Conservation (phyloP, 108 stramenopile species). For the Pseudonitzschia multistriata region DNA sequence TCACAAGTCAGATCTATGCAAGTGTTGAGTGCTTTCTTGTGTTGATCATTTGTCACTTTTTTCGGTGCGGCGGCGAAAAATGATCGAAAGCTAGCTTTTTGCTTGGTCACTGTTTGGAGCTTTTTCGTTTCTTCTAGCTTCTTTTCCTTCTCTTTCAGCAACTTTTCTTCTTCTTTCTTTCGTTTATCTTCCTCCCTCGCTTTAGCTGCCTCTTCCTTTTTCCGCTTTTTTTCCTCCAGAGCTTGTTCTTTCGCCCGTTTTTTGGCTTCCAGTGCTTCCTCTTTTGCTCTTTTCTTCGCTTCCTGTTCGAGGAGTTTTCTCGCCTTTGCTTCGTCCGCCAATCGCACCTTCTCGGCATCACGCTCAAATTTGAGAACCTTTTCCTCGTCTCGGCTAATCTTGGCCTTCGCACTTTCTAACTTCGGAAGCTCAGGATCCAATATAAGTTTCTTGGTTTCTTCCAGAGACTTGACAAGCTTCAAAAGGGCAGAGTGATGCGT, state of each 20-base stretch:
- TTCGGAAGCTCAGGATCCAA: slow-evolving; percentile 3
- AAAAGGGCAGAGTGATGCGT: slow-evolving; percentile 45
- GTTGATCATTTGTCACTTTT: slow-evolving; percentile 29
- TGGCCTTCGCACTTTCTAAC: slow-evolving; percentile 25
- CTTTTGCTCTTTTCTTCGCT: slow-evolving; percentile 49
- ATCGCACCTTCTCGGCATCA: slow-evolving; percentile 64
- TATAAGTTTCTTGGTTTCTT: slow-evolving; percentile 36
- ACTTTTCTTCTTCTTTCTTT: slow-evolving; percentile 43
- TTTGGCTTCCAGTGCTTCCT: slow-evolving; percentile 43
- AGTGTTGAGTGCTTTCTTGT: neutral
- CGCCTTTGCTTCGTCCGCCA: slow-evolving; percentile 46
- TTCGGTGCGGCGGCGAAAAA: slow-evolving; percentile 52
- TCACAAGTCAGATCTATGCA: neutral
- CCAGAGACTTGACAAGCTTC: slow-evolving; percentile 49
- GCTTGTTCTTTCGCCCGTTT: slow-evolving; percentile 48
- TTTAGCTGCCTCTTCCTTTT: slow-evolving; percentile 41
- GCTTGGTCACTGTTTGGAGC: slow-evolving; percentile 49
- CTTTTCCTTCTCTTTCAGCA: slow-evolving; percentile 27
- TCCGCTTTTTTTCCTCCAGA: slow-evolving; percentile 15
- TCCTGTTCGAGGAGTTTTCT: slow-evolving; percentile 44
- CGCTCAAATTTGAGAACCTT: slow-evolving; percentile 80
- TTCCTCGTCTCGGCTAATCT: slow-evolving; percentile 70
- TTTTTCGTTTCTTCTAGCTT: slow-evolving; percentile 28
- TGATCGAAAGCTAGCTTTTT: slow-evolving; percentile 56
- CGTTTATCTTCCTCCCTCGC: slow-evolving; percentile 28